A percentile compares a stretch with the other conserved stretches of the same genome.
phyloP scores from a whole-genome alignment of 1,284 basidiomycete species.

The Pseudozyma thailandica region DNA sequence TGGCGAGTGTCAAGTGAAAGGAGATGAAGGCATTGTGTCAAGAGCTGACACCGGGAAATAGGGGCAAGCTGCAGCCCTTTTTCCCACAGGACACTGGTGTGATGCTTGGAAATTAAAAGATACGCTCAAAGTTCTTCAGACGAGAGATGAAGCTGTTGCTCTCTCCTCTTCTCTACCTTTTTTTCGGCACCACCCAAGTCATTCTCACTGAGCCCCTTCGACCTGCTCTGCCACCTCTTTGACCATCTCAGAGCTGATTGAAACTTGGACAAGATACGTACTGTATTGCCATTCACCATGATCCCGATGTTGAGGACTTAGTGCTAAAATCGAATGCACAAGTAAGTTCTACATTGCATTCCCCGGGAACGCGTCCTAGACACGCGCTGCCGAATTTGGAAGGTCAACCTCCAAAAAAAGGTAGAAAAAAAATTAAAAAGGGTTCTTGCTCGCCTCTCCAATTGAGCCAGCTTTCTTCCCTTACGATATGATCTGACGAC shows the following conservation, averaged over 20 bases:
- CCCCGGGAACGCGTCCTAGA: slow-evolving; percentile 10
- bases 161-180: background rate
- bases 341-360: slow-evolving; percentile 25
- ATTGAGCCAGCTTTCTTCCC: too few relatives aligned
- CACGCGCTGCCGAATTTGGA: slow-evolving; percentile 25
- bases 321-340: slow-evolving; percentile 3
- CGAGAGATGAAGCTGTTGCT: background rate
- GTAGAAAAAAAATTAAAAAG: background rate
- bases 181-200: background rate
- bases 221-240: background rate
- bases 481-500: background rate
- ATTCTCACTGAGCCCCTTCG: background rate
- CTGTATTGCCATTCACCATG: too few relatives aligned
- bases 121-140: background rate
- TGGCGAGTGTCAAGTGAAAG: background rate
- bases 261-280: too few relatives aligned
- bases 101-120: background rate
- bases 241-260: background rate
- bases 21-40: background rate
- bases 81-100: background rate
- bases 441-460: too few relatives aligned
- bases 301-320: background rate
- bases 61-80: slow-evolving; percentile 25
- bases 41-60: slow-evolving; percentile 15
- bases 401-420: background rate